Conservation (phyloP, 2,329 filamentous ascomycete genomes). For the Elsinoe ampelina region DNA sequence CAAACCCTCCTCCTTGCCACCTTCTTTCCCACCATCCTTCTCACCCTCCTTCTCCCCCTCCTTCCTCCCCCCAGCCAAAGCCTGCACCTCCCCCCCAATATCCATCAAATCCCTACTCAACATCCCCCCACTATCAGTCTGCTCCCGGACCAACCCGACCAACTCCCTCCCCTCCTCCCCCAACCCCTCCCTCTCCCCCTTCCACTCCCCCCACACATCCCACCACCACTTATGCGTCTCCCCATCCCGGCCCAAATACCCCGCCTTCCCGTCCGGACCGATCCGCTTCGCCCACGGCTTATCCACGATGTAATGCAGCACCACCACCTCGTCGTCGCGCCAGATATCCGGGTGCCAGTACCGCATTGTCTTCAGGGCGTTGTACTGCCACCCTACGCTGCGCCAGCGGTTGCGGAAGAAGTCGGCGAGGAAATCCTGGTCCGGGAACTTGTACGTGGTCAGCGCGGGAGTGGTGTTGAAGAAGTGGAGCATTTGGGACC, state of each 20-base stretch:
- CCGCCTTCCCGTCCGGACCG: constrained; percentile 34
- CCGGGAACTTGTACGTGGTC: constrained; percentile 41
- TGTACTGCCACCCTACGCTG: constrained; percentile 41
- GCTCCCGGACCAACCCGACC: constrained; percentile 19
- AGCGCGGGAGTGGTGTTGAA: constrained; percentile 34
- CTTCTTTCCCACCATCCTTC: background rate
- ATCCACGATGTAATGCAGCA: constrained; percentile 47
- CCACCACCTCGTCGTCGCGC: constrained; percentile 40
- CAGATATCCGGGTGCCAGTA: constrained; percentile 46
- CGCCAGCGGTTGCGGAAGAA: constrained; percentile 39
- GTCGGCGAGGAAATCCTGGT: constrained; percentile 45
- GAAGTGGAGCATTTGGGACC: constrained; percentile 32
- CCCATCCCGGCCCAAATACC: constrained; percentile 43
- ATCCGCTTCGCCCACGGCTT: constrained; percentile 45
- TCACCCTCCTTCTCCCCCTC: background rate
- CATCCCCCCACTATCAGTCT: constrained; percentile 17
- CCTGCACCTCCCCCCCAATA: constrained; percentile 24
- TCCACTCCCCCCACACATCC: constrained; percentile 37
- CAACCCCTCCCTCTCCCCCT: constrained; percentile 13
- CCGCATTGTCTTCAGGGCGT: constrained; percentile 46
- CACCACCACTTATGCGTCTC: constrained; percentile 47
- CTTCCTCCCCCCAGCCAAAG: constrained; percentile 22
- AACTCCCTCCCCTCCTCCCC: constrained; percentile 32
- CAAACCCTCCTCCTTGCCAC: no score
- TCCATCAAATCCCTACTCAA: constrained; percentile 23